A percentile compares a stretch with the other conserved stretches of the same genome.
phyloP scores from a whole-genome alignment of 73 alveolate species.

The Paramecium biaurelia region DNA sequence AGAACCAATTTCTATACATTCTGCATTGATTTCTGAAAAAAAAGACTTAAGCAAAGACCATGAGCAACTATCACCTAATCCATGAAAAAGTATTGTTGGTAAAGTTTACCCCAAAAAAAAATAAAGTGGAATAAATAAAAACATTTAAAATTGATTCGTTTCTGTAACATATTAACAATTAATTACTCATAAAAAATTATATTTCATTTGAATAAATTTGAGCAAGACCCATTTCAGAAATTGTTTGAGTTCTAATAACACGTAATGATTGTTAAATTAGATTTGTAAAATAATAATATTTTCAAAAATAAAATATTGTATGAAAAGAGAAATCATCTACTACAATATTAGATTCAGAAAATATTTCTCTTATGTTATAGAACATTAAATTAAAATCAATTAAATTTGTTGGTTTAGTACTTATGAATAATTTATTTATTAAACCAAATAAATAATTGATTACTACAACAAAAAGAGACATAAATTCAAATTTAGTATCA shows the following conservation, averaged over 20 bases:
- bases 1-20: conserved; percentile 84
- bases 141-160: not conserved
- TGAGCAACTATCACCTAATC: conserved; percentile 1
- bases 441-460: not conserved
- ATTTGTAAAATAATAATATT: not conserved
- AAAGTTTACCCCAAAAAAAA: not conserved
- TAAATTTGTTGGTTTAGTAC: not conserved
- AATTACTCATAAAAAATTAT: not conserved
- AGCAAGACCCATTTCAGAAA: not conserved
- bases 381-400: not conserved
- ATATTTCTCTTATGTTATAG: not conserved
- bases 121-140: not conserved
- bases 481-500: not conserved
- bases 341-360: not conserved
- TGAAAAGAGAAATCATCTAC: not conserved
- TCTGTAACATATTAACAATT: not conserved
- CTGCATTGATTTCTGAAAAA: conserved; percentile 63
- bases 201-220: not conserved
- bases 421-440: not conserved
- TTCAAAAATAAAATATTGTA: not conserved
- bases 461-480: no score
- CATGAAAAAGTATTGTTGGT: conserved; percentile 26
- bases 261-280: not conserved
- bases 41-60: not conserved
- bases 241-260: not conserved